Conservation (phyloP, 805 yeast genomes). For the Kodamaea lidongshanica region DNA sequence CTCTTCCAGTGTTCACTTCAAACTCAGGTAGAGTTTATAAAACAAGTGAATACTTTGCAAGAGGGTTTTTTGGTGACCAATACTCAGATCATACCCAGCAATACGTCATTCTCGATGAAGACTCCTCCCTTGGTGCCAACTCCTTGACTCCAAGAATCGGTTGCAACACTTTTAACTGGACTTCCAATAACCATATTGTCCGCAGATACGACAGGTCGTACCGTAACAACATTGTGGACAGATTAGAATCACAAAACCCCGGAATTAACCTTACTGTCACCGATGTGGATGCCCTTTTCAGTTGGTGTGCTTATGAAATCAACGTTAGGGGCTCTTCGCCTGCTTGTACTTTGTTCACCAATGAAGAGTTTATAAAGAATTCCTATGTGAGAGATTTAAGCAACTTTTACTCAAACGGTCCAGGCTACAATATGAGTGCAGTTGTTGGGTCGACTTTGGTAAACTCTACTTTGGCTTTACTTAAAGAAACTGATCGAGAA, state of each 20-base stretch:
- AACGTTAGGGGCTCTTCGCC: slow-evolving; percentile 63
- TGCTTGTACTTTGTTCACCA: slow-evolving; percentile 63
- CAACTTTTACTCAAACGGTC: slow-evolving; percentile 57
- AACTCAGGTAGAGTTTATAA: slow-evolving; percentile 50
- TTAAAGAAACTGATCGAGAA: slow-evolving; percentile 35
- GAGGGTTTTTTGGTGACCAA: slow-evolving; percentile 51
- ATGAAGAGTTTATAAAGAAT: slow-evolving; percentile 57
- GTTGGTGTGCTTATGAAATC: slow-evolving; percentile 69
- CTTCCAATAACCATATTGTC: slow-evolving; percentile 11
- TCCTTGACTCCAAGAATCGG: slow-evolving; percentile 25
- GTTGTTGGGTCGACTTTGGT: slow-evolving; percentile 55
- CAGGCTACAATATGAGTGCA: slow-evolving; percentile 53
- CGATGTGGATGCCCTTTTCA: slow-evolving; percentile 51
- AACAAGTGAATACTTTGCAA: slow-evolving; percentile 50
- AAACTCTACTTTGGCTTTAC: slow-evolving; percentile 44
- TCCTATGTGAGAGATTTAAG: slow-evolving; percentile 56
- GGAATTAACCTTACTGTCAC: slow-evolving; percentile 45
- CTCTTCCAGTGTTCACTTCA: slow-evolving; percentile 49
- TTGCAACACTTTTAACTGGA: slow-evolving; percentile 16
- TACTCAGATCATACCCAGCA: slow-evolving; percentile 27
- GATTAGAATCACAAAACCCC: slow-evolving; percentile 52
- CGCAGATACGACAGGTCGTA: slow-evolving; percentile 35
- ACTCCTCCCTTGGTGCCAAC: slow-evolving; percentile 37
- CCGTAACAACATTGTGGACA: slow-evolving; percentile 45
- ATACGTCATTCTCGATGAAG: slow-evolving; percentile 43